Conservation (phyloP, 208 protist species). For the Leishmania lainsoni region DNA sequence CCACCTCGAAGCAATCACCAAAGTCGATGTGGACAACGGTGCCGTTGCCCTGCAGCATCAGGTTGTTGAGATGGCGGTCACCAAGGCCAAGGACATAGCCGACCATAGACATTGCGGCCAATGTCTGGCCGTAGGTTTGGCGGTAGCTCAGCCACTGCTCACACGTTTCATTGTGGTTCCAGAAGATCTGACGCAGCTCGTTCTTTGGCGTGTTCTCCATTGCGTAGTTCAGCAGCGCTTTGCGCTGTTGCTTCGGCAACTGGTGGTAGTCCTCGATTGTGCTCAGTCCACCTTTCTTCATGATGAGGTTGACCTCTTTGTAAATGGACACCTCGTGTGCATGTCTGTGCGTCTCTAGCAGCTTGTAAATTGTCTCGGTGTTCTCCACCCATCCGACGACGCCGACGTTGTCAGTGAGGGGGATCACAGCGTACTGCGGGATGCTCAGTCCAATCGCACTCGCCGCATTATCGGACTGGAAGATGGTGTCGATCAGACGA, state of each 20-base stretch:
- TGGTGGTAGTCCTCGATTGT: conserved; percentile 89
- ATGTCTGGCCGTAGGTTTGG: conserved; percentile 97
- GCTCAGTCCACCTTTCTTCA: conserved; percentile 62
- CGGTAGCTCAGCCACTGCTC: conserved; percentile 99
- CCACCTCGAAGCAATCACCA: conserved; percentile 99
- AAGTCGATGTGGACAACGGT: conserved; percentile 99
- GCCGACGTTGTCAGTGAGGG: conserved; percentile 99
- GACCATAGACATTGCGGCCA: conserved; percentile 99
- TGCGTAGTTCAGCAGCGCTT: conserved; percentile 91
- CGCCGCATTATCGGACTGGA: conserved; percentile 85
- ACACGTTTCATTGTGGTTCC: conserved; percentile 96
- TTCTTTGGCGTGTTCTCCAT: conserved; percentile 95
- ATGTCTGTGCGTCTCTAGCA: conserved; percentile 82
- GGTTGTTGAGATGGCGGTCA: conserved; percentile 99
- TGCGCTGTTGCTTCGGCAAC: conserved; percentile 73
- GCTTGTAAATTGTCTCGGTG: conserved; percentile 96
- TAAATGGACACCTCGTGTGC: conserved; percentile 80
- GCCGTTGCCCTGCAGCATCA: conserved; percentile 99
- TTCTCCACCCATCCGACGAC: conserved; percentile 99
- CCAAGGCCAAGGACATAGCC: conserved; percentile 98
- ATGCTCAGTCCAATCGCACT: conserved; percentile 94
- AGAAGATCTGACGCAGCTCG: conserved; percentile 97
- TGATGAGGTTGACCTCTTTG: conserved; percentile 86
- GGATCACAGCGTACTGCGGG: conserved; percentile 97
- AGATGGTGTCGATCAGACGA: conserved; percentile 98